These are phyloP conservation scores for Amborella trichopoda DNA, from an alignment of 164 flowering plant genomes.

Conservation along the genomic window DNA sequence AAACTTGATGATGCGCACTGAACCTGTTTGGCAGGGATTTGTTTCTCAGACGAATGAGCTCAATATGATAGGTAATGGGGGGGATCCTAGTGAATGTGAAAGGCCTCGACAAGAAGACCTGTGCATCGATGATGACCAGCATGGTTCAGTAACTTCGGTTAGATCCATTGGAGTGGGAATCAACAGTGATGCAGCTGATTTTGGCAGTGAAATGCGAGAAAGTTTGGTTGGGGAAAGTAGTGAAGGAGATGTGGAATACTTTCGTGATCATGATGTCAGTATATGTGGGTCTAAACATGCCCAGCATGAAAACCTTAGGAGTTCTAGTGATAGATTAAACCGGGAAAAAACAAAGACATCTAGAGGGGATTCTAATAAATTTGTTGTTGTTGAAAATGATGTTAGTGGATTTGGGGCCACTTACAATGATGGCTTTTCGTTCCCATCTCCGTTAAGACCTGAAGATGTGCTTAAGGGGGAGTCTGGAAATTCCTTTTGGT, in stretches of 20 bases:
- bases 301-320: slow-evolving; percentile 26
- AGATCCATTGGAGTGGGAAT: slow-evolving; percentile 98
- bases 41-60: slow-evolving; percentile 81
- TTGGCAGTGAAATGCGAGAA: slow-evolving; percentile 82
- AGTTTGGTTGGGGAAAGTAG: slow-evolving; percentile 79
- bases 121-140: slow-evolving; percentile 75
- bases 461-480: slow-evolving; percentile 29
- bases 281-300: slow-evolving; percentile 27
- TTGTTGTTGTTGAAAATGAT: slow-evolving; percentile 33
- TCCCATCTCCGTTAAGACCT: slow-evolving; percentile 53
- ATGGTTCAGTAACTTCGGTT: slow-evolving; percentile 86
- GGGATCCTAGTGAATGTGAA: slow-evolving; percentile 37
- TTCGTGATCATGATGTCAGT: slow-evolving; percentile 51
- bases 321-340: slow-evolving; percentile 23
- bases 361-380: slow-evolving; percentile 27
- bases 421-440: slow-evolving; percentile 68
- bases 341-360: slow-evolving; percentile 24
- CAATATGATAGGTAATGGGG: slow-evolving; percentile 59
- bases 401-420: slow-evolving; percentile 16
- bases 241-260: slow-evolving; percentile 78
- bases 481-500: slow-evolving; percentile 48
- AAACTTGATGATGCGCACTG: slow-evolving; percentile 78
- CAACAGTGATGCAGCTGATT: slow-evolving; percentile 82
- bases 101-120: slow-evolving; percentile 50
- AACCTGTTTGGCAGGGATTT: slow-evolving; percentile 98